Percentiles rank a stretch among this genome's conserved stretches.
Evolutionary conservation across 2,329 filamentous ascomycete genomes (phyloP).

Genomic region (Ophidiomyces ophidiicola): DNA sequence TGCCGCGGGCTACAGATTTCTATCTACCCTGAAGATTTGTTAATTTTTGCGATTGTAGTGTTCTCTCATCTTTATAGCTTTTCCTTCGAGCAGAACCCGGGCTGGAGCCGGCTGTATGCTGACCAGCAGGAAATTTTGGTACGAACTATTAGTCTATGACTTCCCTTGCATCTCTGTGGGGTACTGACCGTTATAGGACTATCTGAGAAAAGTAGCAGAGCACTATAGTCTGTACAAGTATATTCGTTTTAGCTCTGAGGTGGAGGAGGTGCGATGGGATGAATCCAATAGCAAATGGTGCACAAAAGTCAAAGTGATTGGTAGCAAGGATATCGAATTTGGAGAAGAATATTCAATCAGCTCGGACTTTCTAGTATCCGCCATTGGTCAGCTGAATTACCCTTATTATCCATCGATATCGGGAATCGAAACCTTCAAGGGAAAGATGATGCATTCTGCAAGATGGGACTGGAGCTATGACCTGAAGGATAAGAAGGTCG

Average conservation of each 20-base stretch:
- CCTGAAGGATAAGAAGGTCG: conserved; percentile 43
- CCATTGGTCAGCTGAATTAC: conserved; percentile 47
- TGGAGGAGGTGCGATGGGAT: conserved; percentile 45
- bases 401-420: conserved; percentile 41
- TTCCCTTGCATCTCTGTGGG: background rate
- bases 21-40: conserved; percentile 1
- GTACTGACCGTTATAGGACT: conserved; percentile 25
- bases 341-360: conserved; percentile 41
- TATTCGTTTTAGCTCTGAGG: conserved; percentile 46
- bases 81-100: conserved; percentile 48
- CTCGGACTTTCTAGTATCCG: conserved; percentile 46
- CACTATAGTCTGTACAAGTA: conserved; percentile 45
- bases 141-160: conserved; percentile 6
- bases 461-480: conserved; percentile 50
- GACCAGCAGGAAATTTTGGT: conserved; percentile 49
- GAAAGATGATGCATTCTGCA: conserved; percentile 46
- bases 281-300: conserved; percentile 42
- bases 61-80: conserved; percentile 47
- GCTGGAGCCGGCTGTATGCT: conserved; percentile 47
- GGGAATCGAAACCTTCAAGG: conserved; percentile 38
- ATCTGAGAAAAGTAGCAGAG: conserved; percentile 42
- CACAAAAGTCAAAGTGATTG: conserved; percentile 37
- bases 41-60: conserved; percentile 28
- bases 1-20: background rate
- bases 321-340: conserved; percentile 46